A percentile compares a stretch with the other conserved stretches of the same genome.
Evolutionary conservation across 352 stramenopile species (phyloP).

Genomic region (Pythium oligandrum): DNA sequence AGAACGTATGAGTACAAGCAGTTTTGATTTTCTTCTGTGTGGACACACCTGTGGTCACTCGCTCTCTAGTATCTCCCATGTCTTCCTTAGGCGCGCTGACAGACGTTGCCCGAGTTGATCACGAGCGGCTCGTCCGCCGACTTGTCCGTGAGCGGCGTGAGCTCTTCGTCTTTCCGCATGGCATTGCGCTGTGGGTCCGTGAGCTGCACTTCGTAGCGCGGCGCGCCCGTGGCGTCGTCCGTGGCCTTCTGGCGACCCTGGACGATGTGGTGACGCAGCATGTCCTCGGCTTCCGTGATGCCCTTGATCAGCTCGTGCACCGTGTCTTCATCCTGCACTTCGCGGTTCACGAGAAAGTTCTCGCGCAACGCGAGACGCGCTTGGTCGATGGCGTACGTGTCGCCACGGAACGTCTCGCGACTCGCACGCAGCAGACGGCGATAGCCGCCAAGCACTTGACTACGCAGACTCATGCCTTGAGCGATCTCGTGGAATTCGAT

Average conservation of each 20-base stretch:
- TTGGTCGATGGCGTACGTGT: slow-evolving; percentile 58
- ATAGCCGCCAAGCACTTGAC: slow-evolving; percentile 73
- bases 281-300: slow-evolving; percentile 76
- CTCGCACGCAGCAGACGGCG: slow-evolving; percentile 70
- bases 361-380: slow-evolving; percentile 55
- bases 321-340: slow-evolving; percentile 46
- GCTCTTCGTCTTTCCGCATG: slow-evolving; percentile 85
- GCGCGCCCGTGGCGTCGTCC: slow-evolving; percentile 19
- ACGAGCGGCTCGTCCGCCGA: slow-evolving; percentile 64
- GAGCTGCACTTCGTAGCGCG: slow-evolving; percentile 69
- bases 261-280: slow-evolving; percentile 86
- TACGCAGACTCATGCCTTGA: slow-evolving; percentile 36
- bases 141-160: slow-evolving; percentile 73
- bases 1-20: no score
- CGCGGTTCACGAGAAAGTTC: slow-evolving; percentile 60
- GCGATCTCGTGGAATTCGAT: no score
- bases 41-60: no score
- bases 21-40: no score
- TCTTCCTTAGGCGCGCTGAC: slow-evolving; percentile 29
- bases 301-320: slow-evolving; percentile 59
- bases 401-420: slow-evolving; percentile 63
- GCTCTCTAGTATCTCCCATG: no score
- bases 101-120: slow-evolving; percentile 79
- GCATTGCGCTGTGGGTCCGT: slow-evolving; percentile 67
- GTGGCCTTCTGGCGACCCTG: slow-evolving; percentile 56